phyloP scores from a whole-genome alignment of 257 asterid genomes.

The Striga asiatica region DNA sequence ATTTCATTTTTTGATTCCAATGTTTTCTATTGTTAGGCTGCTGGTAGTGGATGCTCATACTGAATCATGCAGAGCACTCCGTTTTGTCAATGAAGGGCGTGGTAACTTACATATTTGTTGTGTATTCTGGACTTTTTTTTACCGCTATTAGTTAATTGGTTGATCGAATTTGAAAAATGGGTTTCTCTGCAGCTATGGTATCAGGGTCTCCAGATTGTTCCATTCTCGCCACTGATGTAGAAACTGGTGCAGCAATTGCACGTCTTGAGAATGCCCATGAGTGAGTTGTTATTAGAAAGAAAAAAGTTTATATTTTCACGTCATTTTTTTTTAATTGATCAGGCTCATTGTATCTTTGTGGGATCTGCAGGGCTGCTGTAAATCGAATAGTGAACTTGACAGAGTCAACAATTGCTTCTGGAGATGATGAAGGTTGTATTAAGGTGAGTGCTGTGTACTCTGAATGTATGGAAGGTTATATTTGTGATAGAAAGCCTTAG shows the following conservation, averaged over 20 bases:
- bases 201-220: constrained; percentile 95
- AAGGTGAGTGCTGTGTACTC: constrained; percentile 41
- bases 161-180: neutral
- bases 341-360: neutral
- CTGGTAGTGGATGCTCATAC: constrained; percentile 66
- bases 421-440: constrained; percentile 80
- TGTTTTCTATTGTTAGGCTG: constrained; percentile 30
- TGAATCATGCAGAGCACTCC: constrained; percentile 82
- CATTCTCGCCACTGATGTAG: constrained; percentile 82
- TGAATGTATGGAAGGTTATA: neutral
- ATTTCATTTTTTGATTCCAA: neutral
- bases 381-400: constrained; percentile 74
- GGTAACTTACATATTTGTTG: constrained; percentile 32
- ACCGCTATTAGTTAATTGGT: neutral
- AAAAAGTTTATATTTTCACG: neutral
- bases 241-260: constrained; percentile 62
- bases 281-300: constrained; percentile 53
- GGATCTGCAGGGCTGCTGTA: constrained; percentile 59
- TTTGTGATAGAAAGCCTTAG: neutral
- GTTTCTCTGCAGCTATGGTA: constrained; percentile 41
- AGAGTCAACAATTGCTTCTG: constrained; percentile 80
- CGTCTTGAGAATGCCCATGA: constrained; percentile 70
- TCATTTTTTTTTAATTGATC: neutral
- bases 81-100: constrained; percentile 76
- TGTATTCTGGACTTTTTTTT: neutral